These are phyloP conservation scores for Geotrichum fermentans DNA, from an alignment of 1,139 yeast genomes.

Conservation along the genomic window DNA sequence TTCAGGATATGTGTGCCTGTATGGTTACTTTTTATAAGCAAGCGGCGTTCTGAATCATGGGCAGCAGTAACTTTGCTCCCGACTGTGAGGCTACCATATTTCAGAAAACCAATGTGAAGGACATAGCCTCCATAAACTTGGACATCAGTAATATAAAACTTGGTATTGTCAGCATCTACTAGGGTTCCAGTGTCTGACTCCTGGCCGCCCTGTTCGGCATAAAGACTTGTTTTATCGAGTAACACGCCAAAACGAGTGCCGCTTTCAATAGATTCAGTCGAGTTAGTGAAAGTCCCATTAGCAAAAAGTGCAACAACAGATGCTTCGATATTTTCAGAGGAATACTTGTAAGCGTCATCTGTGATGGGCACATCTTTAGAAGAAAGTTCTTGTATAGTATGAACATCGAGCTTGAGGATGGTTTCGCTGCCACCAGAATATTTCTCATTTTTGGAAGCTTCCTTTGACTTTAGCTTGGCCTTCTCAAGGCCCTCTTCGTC, in stretches of 20 bases:
- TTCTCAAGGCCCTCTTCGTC: constrained; percentile 88
- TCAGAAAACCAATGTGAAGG: constrained; percentile 82
- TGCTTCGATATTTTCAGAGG: constrained; percentile 35
- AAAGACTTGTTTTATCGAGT: constrained; percentile 86
- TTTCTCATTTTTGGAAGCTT: constrained; percentile 90
- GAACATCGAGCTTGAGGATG: constrained; percentile 78
- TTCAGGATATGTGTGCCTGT: constrained; percentile 96
- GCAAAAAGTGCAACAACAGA: constrained; percentile 64
- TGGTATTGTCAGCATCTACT: constrained; percentile 80
- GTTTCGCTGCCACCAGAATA: constrained; percentile 49
- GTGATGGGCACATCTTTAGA: constrained; percentile 62
- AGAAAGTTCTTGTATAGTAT: constrained; percentile 58
- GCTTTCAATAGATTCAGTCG: constrained; percentile 42
- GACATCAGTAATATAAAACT: constrained; percentile 85
- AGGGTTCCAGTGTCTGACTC: constrained; percentile 92
- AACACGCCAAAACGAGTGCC: constrained; percentile 65
- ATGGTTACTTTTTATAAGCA: constrained; percentile 96
- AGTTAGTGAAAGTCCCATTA: constrained; percentile 55
- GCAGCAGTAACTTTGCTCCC: constrained; percentile 76
- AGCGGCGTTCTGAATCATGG: constrained; percentile 88
- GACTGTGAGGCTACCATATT: constrained; percentile 67
- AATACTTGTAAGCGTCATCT: constrained; percentile 65
- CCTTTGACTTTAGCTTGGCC: constrained; percentile 83
- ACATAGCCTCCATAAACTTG: constrained; percentile 93
- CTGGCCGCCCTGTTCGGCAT: constrained; percentile 99